These are phyloP conservation scores for Diplodia sapinea DNA, from an alignment of 2,329 filamentous ascomycete genomes.

Conservation along the genomic window DNA sequence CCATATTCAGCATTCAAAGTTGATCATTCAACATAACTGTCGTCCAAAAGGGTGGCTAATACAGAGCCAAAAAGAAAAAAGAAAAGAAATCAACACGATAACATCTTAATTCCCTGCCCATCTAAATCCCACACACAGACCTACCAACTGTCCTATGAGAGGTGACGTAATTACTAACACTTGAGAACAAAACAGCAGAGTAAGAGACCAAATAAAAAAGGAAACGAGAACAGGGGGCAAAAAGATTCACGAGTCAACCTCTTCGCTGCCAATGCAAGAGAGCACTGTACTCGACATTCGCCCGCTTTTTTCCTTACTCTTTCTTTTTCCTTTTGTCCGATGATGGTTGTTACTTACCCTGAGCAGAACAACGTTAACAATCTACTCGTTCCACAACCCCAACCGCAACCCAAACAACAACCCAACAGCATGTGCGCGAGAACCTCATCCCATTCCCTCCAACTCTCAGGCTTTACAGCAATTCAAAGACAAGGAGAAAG, in stretches of 20 bases:
- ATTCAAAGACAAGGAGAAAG: too few relatives aligned
- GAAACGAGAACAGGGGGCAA: background rate
- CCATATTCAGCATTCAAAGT: too few relatives aligned
- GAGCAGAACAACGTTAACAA: too few relatives aligned
- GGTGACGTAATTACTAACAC: conserved; percentile 7
- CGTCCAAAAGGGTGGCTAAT: background rate
- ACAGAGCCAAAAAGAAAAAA: background rate
- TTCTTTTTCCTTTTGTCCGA: background rate
- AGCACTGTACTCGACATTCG: background rate
- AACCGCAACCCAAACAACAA: too few relatives aligned
- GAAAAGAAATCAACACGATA: background rate
- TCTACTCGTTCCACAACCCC: too few relatives aligned
- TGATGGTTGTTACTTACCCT: background rate
- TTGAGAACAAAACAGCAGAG: background rate
- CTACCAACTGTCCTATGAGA: background rate
- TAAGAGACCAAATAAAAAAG: background rate
- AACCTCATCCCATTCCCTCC: too few relatives aligned
- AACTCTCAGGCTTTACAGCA: too few relatives aligned
- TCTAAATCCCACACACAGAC: background rate
- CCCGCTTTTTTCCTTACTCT: background rate
- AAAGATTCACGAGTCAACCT: background rate
- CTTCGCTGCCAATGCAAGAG: background rate
- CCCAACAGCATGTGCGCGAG: too few relatives aligned
- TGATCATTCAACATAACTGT: too few relatives aligned
- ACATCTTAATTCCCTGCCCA: background rate